Percentiles rank a stretch among this genome's conserved stretches.
phyloP scores from a whole-genome alignment of 352 stramenopile species.

The Pythium sp. region DNA sequence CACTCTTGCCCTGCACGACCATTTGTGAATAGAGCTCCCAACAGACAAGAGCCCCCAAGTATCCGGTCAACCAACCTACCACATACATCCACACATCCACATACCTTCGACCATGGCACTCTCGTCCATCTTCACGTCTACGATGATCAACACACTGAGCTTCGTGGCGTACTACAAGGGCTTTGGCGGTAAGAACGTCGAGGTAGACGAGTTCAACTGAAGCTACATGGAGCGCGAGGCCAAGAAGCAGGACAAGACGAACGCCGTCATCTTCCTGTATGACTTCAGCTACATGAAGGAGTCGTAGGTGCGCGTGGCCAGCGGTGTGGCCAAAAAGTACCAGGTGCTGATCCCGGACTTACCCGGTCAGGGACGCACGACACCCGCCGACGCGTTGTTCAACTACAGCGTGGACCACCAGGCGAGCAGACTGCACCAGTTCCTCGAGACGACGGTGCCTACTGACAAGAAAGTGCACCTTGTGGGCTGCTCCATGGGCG shows the following conservation, averaged over 20 bases:
- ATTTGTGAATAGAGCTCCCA: background rate
- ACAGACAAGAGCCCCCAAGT: background rate
- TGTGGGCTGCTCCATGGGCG: slow-evolving; percentile 51
- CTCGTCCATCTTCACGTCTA: slow-evolving; percentile 18
- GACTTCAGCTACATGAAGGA: slow-evolving; percentile 76
- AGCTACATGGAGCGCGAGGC: slow-evolving; percentile 64
- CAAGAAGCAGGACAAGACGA: slow-evolving; percentile 32
- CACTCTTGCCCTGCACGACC: background rate
- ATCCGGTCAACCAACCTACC: background rate
- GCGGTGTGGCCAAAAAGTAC: slow-evolving; percentile 51
- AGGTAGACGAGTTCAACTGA: slow-evolving; percentile 60
- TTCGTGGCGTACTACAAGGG: slow-evolving; percentile 50
- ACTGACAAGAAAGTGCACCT: slow-evolving; percentile 31
- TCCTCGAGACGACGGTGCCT: slow-evolving; percentile 52
- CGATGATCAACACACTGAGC: slow-evolving; percentile 44
- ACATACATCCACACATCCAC: background rate
- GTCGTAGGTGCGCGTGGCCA: slow-evolving; percentile 56
- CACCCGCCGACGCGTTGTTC: slow-evolving; percentile 36
- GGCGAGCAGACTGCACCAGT: slow-evolving; percentile 49
- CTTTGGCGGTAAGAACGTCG: slow-evolving; percentile 46
- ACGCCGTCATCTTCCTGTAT: slow-evolving; percentile 67
- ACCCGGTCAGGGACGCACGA: slow-evolving; percentile 58
- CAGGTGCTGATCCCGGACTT: slow-evolving; percentile 65
- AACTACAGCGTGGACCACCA: slow-evolving; percentile 61
- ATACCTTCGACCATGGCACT: slow-evolving; percentile 19